A percentile compares a stretch with the other conserved stretches of the same genome.
Conservation (phyloP, 768 basidiomycete genomes). For the Mycena maculata region DNA sequence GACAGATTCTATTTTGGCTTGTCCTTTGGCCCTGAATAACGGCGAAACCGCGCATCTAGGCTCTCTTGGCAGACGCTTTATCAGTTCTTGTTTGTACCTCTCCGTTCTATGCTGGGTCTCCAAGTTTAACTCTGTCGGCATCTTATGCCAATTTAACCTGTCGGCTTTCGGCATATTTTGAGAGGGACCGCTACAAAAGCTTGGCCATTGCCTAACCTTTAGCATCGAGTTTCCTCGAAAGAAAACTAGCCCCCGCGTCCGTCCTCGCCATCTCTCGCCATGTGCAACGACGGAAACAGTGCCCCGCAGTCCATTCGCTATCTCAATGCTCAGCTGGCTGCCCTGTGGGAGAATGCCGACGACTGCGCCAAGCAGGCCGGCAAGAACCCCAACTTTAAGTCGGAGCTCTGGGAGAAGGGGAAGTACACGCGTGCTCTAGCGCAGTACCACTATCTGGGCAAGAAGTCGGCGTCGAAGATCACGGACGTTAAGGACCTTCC, state of each 20-base stretch:
- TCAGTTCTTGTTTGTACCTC: too few species aligned
- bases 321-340: conserved; percentile 24
- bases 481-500: conserved; percentile 23
- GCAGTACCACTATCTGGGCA: conserved; percentile 22
- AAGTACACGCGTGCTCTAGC: conserved; percentile 26
- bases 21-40: too few species aligned
- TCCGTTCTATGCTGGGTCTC: neutral
- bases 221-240: neutral
- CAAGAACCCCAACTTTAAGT: conserved; percentile 10
- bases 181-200: neutral
- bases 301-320: conserved; percentile 18
- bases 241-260: neutral
- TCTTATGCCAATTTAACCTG: neutral
- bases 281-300: too few species aligned
- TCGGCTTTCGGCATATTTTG: neutral
- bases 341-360: conserved; percentile 18
- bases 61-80: too few species aligned
- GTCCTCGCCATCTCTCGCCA: neutral
- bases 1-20: too few species aligned
- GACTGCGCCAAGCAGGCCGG: conserved; percentile 16
- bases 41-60: too few species aligned
- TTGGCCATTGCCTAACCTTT: neutral
- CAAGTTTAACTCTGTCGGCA: neutral
- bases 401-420: conserved; percentile 4
- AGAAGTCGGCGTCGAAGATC: conserved; percentile 14